These are phyloP conservation scores for Penicillium antarcticum DNA, from an alignment of 495 filamentous ascomycete species.

Conservation along the genomic window DNA sequence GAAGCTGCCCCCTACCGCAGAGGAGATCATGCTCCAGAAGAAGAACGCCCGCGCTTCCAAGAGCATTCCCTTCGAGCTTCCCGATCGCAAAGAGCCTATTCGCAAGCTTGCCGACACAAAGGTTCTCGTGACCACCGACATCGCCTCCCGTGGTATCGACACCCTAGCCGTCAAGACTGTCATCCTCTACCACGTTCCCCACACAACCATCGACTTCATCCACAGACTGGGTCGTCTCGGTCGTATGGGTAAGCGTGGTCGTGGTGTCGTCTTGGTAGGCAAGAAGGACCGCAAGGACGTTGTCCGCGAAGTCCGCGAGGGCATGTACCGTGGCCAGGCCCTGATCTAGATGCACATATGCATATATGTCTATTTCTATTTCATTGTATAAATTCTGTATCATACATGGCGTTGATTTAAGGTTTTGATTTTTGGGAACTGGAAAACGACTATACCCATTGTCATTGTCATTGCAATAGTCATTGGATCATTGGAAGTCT, in stretches of 20 bases:
- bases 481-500: slow-evolving; percentile 6
- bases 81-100: slow-evolving; percentile 11
- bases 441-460: slow-evolving; percentile 18
- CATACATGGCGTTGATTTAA: slow-evolving; percentile 20
- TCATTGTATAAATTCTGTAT: slow-evolving; percentile 23
- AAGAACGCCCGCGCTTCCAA: slow-evolving; percentile 30
- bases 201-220: slow-evolving; percentile 95
- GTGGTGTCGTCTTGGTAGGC: slow-evolving; percentile 86
- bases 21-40: slow-evolving; percentile 34
- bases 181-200: slow-evolving; percentile 90
- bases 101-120: slow-evolving; percentile 65
- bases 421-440: slow-evolving; percentile 8
- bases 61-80: slow-evolving; percentile 31
- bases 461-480: slow-evolving; percentile 1
- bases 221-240: slow-evolving; percentile 89
- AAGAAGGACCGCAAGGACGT: slow-evolving; percentile 86
- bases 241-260: slow-evolving; percentile 85
- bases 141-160: slow-evolving; percentile 90
- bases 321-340: slow-evolving; percentile 88
- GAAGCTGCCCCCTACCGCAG: slow-evolving; percentile 38
- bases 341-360: slow-evolving; percentile 56
- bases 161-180: slow-evolving; percentile 90
- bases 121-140: slow-evolving; percentile 90
- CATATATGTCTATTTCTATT: slow-evolving; percentile 5
- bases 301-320: slow-evolving; percentile 87